These are phyloP conservation scores for Magnusiomyces magnusii DNA, from an alignment of 1,139 yeast genomes.

Conservation along the genomic window DNA sequence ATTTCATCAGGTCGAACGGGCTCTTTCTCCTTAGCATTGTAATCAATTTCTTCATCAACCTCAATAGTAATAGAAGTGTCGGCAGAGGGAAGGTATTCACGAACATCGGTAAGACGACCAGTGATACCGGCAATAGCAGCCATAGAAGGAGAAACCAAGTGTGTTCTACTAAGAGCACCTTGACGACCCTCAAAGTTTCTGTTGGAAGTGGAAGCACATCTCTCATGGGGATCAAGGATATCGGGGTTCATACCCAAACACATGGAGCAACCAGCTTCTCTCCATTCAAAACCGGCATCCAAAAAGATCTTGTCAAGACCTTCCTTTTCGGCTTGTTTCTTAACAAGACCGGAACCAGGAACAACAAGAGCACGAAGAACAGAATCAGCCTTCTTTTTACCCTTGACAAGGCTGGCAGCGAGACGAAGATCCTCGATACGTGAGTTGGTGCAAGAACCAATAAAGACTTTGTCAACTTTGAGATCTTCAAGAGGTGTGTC, in stretches of 20 bases:
- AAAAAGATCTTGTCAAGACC: conserved; percentile 86
- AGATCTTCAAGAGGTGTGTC: conserved; percentile 71
- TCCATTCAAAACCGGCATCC: conserved; percentile 96
- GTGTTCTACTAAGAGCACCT: conserved; percentile 93
- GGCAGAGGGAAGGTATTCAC: conserved; percentile 64
- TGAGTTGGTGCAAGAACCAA: conserved; percentile 97
- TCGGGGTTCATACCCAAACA: conserved; percentile 99
- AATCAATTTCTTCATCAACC: conserved; percentile 54
- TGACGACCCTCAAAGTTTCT: conserved; percentile 99
- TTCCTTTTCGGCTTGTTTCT: conserved; percentile 86
- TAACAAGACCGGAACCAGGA: conserved; percentile 95
- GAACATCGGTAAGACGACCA: conserved; percentile 86
- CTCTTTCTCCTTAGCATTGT: conserved; percentile 60
- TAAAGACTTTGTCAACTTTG: conserved; percentile 82
- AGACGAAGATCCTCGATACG: conserved; percentile 95
- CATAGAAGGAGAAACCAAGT: conserved; percentile 98
- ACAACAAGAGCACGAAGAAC: conserved; percentile 84
- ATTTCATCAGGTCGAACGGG: conserved; percentile 36
- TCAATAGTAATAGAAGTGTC: conserved; percentile 52
- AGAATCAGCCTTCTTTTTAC: conserved; percentile 75
- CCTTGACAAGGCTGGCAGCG: conserved; percentile 90
- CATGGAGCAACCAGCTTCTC: conserved; percentile 99
- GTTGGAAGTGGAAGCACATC: conserved; percentile 98
- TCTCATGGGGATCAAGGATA: conserved; percentile 85
- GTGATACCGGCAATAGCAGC: conserved; percentile 97